Evolutionary conservation across 2,329 filamentous ascomycete species (phyloP).

Genomic region (Neofusicoccum ribis): DNA sequence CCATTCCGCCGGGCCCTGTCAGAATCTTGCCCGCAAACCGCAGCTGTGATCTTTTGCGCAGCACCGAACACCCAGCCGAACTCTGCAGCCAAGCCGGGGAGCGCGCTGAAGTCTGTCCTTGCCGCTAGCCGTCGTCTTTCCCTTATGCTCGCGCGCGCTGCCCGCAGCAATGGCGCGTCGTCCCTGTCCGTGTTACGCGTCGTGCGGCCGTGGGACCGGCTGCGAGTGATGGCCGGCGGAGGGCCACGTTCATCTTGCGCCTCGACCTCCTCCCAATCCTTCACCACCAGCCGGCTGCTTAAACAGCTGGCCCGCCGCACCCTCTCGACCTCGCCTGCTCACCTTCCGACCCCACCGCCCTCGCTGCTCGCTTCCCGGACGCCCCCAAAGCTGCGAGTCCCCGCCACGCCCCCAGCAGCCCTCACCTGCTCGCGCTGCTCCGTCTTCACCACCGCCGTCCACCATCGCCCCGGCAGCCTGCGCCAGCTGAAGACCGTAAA

Average conservation of each 20-base stretch:
- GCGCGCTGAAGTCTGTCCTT: background rate
- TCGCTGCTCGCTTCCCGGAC: background rate
- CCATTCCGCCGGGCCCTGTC: background rate
- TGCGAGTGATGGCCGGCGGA: conserved; percentile 17
- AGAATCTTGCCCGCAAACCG: background rate
- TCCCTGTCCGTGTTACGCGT: conserved; percentile 20
- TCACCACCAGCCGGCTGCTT: background rate
- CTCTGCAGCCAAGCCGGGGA: conserved; percentile 1
- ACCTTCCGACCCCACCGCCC: background rate
- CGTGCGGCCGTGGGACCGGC: conserved; percentile 12
- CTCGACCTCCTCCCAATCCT: conserved; percentile 1
- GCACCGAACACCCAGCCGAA: background rate
- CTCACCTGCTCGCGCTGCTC: conserved; percentile 22
- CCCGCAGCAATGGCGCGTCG: conserved; percentile 16
- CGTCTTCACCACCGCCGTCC: conserved; percentile 42
- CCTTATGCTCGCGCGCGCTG: conserved; percentile 19
- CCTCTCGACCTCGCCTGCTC: background rate
- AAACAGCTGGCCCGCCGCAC: background rate
- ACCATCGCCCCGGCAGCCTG: conserved; percentile 38
- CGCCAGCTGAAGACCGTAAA: conserved; percentile 4
- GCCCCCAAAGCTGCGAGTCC: background rate
- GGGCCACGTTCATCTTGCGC: conserved; percentile 18
- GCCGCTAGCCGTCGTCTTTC: background rate
- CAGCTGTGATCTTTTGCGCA: background rate
- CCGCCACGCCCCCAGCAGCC: background rate